Evolutionary conservation across 1,139 yeast species (phyloP), one percentile per base, ranked within the genome.

Genomic region (Petasospora rhodanensis): DNA sequence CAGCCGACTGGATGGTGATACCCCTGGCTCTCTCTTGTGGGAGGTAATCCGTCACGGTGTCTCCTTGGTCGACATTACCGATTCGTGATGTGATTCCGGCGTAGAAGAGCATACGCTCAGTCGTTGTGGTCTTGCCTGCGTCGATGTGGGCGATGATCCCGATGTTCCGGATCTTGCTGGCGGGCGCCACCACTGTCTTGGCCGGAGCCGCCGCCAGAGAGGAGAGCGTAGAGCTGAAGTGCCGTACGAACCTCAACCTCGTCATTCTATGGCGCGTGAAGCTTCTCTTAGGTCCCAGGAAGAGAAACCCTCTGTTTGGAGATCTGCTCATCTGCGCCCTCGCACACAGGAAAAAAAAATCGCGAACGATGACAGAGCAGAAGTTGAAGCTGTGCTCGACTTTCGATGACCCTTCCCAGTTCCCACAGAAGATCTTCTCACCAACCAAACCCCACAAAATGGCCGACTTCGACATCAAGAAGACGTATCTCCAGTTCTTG

Each of bases 121-220:
- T 91, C 49, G 93, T 89, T 0, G 97, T 89, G 20, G 97, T 89
- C 59, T 89, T 89, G 25, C 97, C 97, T 2, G 96, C 87, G 59
- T 89, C 97, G 51, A 89, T 89, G 60, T 91, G 99, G 6, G 99
- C 99, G 13, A 95, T 84, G 43, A 91, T 86, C 46, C 99, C 68
- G 19, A 62, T 61, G 43, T 62, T 61, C 31, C 67, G 49, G 23
- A 58, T 43, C 29, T n/a, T n/a, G n/a, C n/a, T n/a, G n/a, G n/a
- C n/a, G n/a, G n/a, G n/a, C n/a, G n/a, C n/a, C n/a, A n/a, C n/a
- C n/a, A n/a, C n/a, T n/a, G n/a, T n/a, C n/a, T n/a, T n/a, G n/a
- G n/a, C n/a, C n/a, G n/a, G n/a, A n/a, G n/a, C n/a, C n/a, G n/a
- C n/a, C n/a, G n/a, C n/a, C n/a, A n/a, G n/a, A n/a, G n/a, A n/a